These are phyloP conservation scores for Paramyrothecium sp. DNA, from an alignment of 2,329 filamentous ascomycete species.

Conservation along the genomic window DNA sequence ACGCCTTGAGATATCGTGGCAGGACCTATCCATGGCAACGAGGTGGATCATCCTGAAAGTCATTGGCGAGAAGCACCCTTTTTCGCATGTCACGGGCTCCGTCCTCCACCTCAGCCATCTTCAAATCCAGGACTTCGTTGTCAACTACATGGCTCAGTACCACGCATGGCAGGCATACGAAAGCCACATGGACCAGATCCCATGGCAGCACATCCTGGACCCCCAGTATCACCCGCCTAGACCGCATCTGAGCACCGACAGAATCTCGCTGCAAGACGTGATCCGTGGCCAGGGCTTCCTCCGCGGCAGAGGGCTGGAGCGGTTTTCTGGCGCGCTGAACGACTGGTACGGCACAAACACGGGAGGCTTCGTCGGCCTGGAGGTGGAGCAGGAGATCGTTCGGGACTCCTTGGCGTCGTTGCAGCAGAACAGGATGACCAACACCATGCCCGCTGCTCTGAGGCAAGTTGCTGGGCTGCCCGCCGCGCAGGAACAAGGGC, in stretches of 20 bases:
- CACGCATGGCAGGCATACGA: constrained; percentile 17
- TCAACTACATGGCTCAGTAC: constrained; percentile 16
- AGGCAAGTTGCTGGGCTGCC: no score
- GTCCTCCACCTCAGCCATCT: constrained; percentile 15
- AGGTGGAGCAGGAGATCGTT: constrained; percentile 20
- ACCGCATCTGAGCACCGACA: constrained; percentile 21
- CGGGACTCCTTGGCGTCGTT: constrained; percentile 12
- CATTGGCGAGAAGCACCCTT: constrained; percentile 14
- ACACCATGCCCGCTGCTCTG: background rate
- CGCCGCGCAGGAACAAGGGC: background rate
- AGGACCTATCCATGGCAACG: constrained; percentile 18
- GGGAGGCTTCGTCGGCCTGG: constrained; percentile 20
- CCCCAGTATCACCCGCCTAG: constrained; percentile 9
- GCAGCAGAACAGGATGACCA: no score
- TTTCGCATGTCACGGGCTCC: constrained; percentile 12
- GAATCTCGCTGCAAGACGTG: constrained; percentile 11
- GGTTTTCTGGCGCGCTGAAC: constrained; percentile 8
- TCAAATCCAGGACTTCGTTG: constrained; percentile 19
- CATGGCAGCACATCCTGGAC: constrained; percentile 14
- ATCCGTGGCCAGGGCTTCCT: constrained; percentile 16
- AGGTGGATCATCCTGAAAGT: constrained; percentile 23
- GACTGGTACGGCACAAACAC: constrained; percentile 8
- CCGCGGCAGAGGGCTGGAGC: background rate
- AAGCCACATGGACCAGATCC: constrained; percentile 8
- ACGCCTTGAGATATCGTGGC: constrained; percentile 10